Evolutionary conservation across 2,329 filamentous ascomycete species (phyloP).

Genomic region (Tolypocladium amazonense): DNA sequence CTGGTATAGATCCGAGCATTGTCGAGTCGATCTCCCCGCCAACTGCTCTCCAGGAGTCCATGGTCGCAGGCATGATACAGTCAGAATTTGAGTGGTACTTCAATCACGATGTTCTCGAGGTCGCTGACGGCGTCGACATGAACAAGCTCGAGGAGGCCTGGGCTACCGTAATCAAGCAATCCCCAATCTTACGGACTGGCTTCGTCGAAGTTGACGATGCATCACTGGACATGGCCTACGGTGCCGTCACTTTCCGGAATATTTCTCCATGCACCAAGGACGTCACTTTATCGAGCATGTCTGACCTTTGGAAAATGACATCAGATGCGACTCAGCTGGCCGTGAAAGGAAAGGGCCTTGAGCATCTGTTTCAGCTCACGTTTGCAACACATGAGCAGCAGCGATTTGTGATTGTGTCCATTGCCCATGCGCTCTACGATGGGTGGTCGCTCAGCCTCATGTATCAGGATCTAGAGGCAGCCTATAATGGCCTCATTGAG

Average conservation of each 20-base stretch:
- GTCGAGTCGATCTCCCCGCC: slow-evolving; percentile 57
- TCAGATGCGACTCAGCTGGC: slow-evolving; percentile 26
- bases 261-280: slow-evolving; percentile 10
- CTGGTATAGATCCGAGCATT: slow-evolving; percentile 22
- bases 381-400: slow-evolving; percentile 23
- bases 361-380: slow-evolving; percentile 37
- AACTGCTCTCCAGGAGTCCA: slow-evolving; percentile 77
- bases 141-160: slow-evolving; percentile 50
- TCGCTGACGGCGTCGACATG: slow-evolving; percentile 45
- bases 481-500: slow-evolving; percentile 41
- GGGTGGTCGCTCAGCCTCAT: slow-evolving; percentile 72
- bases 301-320: slow-evolving; percentile 25
- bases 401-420: slow-evolving; percentile 51
- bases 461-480: slow-evolving; percentile 57
- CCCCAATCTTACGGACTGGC: slow-evolving; percentile 64
- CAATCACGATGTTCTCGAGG: slow-evolving; percentile 67
- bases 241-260: slow-evolving; percentile 32
- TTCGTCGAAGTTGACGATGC: slow-evolving; percentile 60
- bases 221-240: slow-evolving; percentile 37
- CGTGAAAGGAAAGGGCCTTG: slow-evolving; percentile 19
- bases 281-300: slow-evolving; percentile 13
- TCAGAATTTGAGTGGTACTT: slow-evolving; percentile 71
- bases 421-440: slow-evolving; percentile 83
- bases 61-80: slow-evolving; percentile 71
- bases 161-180: slow-evolving; percentile 42